phyloP scores from a whole-genome alignment of 768 basidiomycete species.

The Phanerochaete carnosa region DNA sequence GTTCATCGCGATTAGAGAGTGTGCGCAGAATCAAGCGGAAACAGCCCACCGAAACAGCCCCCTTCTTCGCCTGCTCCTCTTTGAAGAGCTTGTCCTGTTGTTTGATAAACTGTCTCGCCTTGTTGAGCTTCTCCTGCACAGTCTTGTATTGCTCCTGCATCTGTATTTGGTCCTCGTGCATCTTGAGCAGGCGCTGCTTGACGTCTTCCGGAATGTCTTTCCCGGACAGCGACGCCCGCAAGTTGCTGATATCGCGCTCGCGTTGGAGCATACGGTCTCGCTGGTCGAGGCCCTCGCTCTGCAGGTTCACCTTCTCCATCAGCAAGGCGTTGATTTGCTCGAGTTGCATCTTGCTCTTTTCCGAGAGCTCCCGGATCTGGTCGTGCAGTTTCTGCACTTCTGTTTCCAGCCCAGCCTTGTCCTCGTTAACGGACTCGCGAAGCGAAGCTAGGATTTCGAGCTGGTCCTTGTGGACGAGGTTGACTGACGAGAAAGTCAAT shows the following conservation, averaged over 20 bases:
- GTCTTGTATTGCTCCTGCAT: conserved; percentile 72
- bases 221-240: conserved; percentile 73
- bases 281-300: conserved; percentile 87
- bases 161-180: conserved; percentile 76
- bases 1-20: not conserved
- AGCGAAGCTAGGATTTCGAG: conserved; percentile 83
- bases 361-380: conserved; percentile 66
- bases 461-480: conserved; percentile 90
- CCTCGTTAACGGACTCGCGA: conserved; percentile 86
- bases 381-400: conserved; percentile 64
- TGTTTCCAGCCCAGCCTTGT: conserved; percentile 71
- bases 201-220: conserved; percentile 82
- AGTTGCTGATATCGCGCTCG: conserved; percentile 83
- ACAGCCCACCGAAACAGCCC: conserved; percentile 42
- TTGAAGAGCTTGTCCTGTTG: conserved; percentile 87
- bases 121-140: conserved; percentile 69
- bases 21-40: not conserved
- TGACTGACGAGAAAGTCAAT: conserved; percentile 54
- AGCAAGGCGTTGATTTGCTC: conserved; percentile 85
- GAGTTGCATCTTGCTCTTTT: conserved; percentile 88
- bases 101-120: conserved; percentile 91
- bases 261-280: conserved; percentile 83
- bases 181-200: conserved; percentile 64
- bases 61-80: conserved; percentile 67
- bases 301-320: conserved; percentile 87